Percentiles rank a stretch among this genome's conserved stretches.
phyloP scores from a whole-genome alignment of 2,329 filamentous ascomycete species.

The Alternaria ventricosa region DNA sequence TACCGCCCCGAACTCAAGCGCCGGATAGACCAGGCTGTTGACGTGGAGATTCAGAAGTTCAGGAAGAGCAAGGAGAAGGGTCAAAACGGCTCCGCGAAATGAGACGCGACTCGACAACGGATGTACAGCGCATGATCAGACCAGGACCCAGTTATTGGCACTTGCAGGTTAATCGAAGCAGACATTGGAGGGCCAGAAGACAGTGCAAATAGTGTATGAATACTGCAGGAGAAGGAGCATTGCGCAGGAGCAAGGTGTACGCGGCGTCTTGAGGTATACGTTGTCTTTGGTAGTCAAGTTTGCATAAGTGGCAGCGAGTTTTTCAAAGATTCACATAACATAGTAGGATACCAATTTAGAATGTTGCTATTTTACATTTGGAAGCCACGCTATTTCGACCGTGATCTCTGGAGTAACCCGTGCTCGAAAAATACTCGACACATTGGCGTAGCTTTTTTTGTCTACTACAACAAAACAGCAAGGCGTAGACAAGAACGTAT shows the following conservation, averaged over 20 bases:
- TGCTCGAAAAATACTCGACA: background rate
- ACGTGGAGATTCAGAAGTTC: constrained; percentile 77
- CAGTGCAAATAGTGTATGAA: constrained; percentile 6
- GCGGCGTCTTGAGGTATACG: constrained; percentile 15
- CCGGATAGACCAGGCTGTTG: constrained; percentile 77
- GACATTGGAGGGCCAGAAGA: background rate
- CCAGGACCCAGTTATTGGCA: background rate
- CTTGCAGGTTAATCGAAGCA: background rate
- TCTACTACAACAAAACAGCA: too few relatives aligned
- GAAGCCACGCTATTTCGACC: too few relatives aligned
- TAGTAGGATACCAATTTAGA: constrained; percentile 16
- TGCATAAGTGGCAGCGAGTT: background rate
- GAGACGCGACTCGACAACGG: background rate
- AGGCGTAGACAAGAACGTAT: too few relatives aligned
- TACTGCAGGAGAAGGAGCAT: constrained; percentile 23
- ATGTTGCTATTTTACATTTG: background rate
- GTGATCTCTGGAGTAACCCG: background rate
- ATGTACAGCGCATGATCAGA: background rate
- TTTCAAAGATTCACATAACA: constrained; percentile 1
- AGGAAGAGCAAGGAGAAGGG: constrained; percentile 61
- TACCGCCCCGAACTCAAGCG: constrained; percentile 88
- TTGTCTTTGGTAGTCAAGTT: constrained; percentile 3
- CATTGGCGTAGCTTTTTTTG: too few relatives aligned
- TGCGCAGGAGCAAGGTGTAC: constrained; percentile 32
- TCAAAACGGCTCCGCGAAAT: constrained; percentile 40